Conservation (phyloP, 805 yeast genomes). For the Lipomyces chichibuensis region DNA sequence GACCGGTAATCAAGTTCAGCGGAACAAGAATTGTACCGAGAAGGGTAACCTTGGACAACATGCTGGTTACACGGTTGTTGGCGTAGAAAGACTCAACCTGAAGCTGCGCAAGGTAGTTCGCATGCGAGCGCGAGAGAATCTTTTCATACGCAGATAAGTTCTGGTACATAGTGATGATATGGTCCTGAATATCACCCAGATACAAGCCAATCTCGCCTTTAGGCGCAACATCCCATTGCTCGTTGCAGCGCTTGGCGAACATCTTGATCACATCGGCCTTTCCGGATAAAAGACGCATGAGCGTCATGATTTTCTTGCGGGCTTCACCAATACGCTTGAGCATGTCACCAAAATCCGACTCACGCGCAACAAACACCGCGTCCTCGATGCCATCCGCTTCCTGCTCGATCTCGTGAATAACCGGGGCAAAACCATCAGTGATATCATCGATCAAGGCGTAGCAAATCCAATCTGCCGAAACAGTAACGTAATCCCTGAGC, state of each 20-base stretch:
- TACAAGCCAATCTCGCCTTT: slow-evolving; percentile 90
- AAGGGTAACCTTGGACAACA: slow-evolving; percentile 85
- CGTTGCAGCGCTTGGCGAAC: slow-evolving; percentile 95
- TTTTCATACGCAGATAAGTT: slow-evolving; percentile 87
- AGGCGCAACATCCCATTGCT: slow-evolving; percentile 61
- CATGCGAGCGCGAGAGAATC: slow-evolving; percentile 87
- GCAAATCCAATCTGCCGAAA: slow-evolving; percentile 66
- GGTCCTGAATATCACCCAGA: slow-evolving; percentile 95
- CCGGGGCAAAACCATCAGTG: slow-evolving; percentile 66
- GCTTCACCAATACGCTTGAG: slow-evolving; percentile 83
- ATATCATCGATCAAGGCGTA: slow-evolving; percentile 69
- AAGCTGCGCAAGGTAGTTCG: slow-evolving; percentile 89
- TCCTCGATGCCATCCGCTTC: slow-evolving; percentile 73
- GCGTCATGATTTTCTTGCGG: slow-evolving; percentile 87
- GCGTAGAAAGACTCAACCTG: slow-evolving; percentile 91
- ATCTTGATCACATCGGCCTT: slow-evolving; percentile 95
- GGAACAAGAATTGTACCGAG: slow-evolving; percentile 91
- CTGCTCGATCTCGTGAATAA: slow-evolving; percentile 58
- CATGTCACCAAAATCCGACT: slow-evolving; percentile 74
- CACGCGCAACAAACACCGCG: slow-evolving; percentile 79
- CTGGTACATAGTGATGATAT: slow-evolving; percentile 93
- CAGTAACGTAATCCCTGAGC: slow-evolving; percentile 61
- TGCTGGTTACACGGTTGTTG: slow-evolving; percentile 80
- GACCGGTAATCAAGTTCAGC: slow-evolving; percentile 83
- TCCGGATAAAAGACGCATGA: slow-evolving; percentile 85